These are phyloP conservation scores for Epichloe typhina DNA, from an alignment of 2,329 filamentous ascomycete genomes.

Conservation along the genomic window DNA sequence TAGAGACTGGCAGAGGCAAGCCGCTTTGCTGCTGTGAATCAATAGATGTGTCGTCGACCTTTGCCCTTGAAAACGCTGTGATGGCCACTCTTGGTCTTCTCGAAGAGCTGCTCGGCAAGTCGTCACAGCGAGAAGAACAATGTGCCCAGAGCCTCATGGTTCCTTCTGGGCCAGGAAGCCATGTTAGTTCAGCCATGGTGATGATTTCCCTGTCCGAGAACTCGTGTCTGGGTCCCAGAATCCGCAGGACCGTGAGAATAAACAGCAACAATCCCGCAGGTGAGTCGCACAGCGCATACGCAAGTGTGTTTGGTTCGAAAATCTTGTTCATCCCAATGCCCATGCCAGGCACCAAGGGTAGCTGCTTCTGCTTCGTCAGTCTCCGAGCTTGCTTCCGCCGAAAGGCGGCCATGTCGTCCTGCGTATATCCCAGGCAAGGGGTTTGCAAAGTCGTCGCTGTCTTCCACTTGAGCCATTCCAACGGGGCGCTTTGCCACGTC, in stretches of 20 bases:
- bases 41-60: slow-evolving; percentile 4
- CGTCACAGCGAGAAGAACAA: slow-evolving; percentile 21
- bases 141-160: slow-evolving; percentile 43
- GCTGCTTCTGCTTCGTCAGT: slow-evolving; percentile 6
- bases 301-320: slow-evolving; percentile 38
- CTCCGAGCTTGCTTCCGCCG: slow-evolving; percentile 10
- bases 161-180: slow-evolving; percentile 53
- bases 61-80: slow-evolving; percentile 32
- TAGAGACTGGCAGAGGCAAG: slow-evolving; percentile 12
- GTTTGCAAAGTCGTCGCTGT: slow-evolving; percentile 35
- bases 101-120: slow-evolving; percentile 10
- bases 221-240: slow-evolving; percentile 25
- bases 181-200: slow-evolving; percentile 47
- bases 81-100: slow-evolving; percentile 29
- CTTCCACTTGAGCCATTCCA: slow-evolving; percentile 42
- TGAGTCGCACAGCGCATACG: slow-evolving; percentile 50
- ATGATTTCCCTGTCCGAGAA: slow-evolving; percentile 41
- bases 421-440: slow-evolving; percentile 42
- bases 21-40: background rate
- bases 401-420: slow-evolving; percentile 36
- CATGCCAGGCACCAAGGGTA: slow-evolving; percentile 10
- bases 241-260: slow-evolving; percentile 33
- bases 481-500: slow-evolving; percentile 25
- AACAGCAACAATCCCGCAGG: slow-evolving; percentile 44
- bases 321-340: slow-evolving; percentile 18